A percentile compares a stretch with the other conserved stretches of the same genome.
These are phyloP conservation scores for Penicillium paneum DNA, from an alignment of 2,329 filamentous ascomycete genomes.

Conservation along the genomic window DNA sequence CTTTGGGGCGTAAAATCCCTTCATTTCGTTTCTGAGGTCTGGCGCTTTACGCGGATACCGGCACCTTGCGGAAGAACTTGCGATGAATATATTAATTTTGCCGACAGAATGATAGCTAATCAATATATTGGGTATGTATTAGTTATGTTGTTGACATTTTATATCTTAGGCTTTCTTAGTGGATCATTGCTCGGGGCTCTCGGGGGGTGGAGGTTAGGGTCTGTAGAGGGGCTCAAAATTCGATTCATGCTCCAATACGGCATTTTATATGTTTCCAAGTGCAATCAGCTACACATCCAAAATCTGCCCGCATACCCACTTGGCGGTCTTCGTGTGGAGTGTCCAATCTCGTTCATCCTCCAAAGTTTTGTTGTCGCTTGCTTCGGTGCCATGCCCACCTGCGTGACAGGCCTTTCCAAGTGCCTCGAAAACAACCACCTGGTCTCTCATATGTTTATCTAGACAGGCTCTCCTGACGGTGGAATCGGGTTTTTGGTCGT, in stretches of 20 bases:
- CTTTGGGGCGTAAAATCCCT: slow-evolving; percentile 1
- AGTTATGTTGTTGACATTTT: not conserved
- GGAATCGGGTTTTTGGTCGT: not conserved
- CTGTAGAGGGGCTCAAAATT: not conserved
- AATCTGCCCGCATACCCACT: slow-evolving; percentile 45
- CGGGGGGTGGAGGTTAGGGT: not conserved
- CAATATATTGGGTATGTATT: not conserved
- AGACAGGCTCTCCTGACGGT: slow-evolving; percentile 43
- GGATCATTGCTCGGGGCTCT: not conserved
- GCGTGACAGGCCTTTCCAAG: slow-evolving; percentile 42
- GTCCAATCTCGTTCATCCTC: slow-evolving; percentile 35
- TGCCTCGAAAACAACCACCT: slow-evolving; percentile 59
- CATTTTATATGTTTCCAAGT: not conserved
- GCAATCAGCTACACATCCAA: slow-evolving; percentile 15
- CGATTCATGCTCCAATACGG: not conserved
- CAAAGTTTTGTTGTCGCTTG: slow-evolving; percentile 2
- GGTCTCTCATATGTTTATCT: slow-evolving; percentile 57
- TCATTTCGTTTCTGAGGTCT: not conserved
- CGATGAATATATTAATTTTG: not conserved
- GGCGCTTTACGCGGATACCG: not conserved
- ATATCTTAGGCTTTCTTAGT: not conserved
- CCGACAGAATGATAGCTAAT: too few relatives aligned
- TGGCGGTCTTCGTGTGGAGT: slow-evolving; percentile 44
- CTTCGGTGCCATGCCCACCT: slow-evolving; percentile 9
- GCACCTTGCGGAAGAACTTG: not conserved